Base-by-base conservation (phyloP, 192 early-diverging fungal genomes). In the Polychytrium aggregatum region DNA sequence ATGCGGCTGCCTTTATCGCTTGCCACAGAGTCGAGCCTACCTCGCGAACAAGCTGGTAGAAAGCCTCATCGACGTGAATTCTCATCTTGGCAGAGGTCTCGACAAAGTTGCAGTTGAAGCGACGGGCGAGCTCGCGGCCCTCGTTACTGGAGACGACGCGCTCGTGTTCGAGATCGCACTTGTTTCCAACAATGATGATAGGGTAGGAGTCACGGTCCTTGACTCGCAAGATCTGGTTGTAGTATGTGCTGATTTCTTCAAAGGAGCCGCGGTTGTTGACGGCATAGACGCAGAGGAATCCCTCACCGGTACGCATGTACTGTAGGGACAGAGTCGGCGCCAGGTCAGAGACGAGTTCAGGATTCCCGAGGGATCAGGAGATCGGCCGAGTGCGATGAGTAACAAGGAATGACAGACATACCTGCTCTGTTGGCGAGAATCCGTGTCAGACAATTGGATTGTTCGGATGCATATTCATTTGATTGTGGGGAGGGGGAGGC, bases 51-150 rank as follows among this genome's bases (percentile, higher is more conserved):
- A 94, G 75, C 26, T 79, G 72, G 59, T 80, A 86, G 61, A 90
- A 97, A 0, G 84, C 77, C 48, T 94, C 89, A 44, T 97, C 91
- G 16, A 97, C 93, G 56, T 92, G 91, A 42, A 88, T 81, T 42
- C 84, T 76, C 39, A 77, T 75, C 63, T 86, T 87, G 44, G 93
- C 93, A 36, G 82, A 85, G 30, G 92, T 86, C 63, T 96, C 92
- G 27, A 90, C 76, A 65, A 86, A 88, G 33, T 74, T 65, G 50
- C 85, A 89, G 14, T 71, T 74, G 60, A 90, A 88, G 17, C 62
- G 59, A 51, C 68, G 68, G 17, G 90, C 86, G 16, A 88, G 65
- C n/a, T 85, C 87, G 37, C 70, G 55, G 34, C 88, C 92, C 76
- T 93, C 92, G 16, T 57, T 53, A 8, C 56, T 75, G 2, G 59